Percentiles rank a stretch among this genome's conserved stretches.
These are phyloP conservation scores for Penicillium psychrosexuale DNA, from an alignment of 2,329 filamentous ascomycete species.

Conservation along the genomic window DNA sequence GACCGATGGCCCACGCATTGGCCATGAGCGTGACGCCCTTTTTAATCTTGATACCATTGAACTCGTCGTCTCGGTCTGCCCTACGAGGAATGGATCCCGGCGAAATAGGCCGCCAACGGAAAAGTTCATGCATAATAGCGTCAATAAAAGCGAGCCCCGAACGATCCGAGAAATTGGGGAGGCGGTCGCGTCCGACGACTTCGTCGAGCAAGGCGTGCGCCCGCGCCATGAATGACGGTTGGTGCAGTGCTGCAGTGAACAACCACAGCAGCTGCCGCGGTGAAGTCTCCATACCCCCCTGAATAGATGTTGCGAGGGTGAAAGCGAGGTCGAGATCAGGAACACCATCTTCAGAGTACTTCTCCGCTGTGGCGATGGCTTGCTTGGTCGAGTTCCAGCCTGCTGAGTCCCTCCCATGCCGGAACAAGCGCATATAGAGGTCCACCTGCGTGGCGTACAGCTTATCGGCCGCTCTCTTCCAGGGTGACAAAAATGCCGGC, in stretches of 20 bases:
- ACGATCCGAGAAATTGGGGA: constrained; percentile 35
- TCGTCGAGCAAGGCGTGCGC: constrained; percentile 39
- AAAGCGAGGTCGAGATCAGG: constrained; percentile 48
- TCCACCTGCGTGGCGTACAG: constrained; percentile 26
- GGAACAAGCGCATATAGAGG: constrained; percentile 26
- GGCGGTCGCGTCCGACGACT: constrained; percentile 31
- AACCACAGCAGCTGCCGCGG: constrained; percentile 49
- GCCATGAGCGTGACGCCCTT: constrained; percentile 48
- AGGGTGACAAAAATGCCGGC: constrained; percentile 46
- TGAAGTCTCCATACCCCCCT: constrained; percentile 51
- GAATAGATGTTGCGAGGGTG: constrained; percentile 48
- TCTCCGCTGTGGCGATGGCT: constrained; percentile 33
- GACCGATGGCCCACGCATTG: constrained; percentile 47
- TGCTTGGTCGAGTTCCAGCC: constrained; percentile 32
- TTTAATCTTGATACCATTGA: constrained; percentile 48
- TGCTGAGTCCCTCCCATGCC: constrained; percentile 13
- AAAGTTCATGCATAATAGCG: constrained; percentile 36
- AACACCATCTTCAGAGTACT: constrained; percentile 33
- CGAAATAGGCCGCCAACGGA: constrained; percentile 43
- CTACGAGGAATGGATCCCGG: constrained; percentile 50
- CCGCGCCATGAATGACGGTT: constrained; percentile 40
- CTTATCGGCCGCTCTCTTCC: constrained; percentile 37
- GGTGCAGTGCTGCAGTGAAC: constrained; percentile 49
- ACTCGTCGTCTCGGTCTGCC: constrained; percentile 47
- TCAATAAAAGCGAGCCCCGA: constrained; percentile 31